These are phyloP conservation scores for Heritiera littoralis DNA, from an alignment of 345 rosid genomes.

Conservation along the genomic window DNA sequence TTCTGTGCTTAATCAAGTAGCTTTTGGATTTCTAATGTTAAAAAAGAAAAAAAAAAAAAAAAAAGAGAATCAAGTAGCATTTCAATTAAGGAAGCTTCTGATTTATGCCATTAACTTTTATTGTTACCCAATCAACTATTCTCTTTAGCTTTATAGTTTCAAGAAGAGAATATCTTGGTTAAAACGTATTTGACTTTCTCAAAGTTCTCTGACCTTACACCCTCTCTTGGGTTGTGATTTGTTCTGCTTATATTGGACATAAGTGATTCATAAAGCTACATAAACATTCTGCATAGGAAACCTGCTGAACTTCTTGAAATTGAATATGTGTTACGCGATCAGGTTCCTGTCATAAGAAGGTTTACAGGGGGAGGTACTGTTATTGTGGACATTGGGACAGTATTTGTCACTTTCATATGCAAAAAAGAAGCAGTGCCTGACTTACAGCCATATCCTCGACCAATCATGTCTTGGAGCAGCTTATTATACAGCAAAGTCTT, in stretches of 20 bases:
- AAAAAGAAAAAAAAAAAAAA: no score
- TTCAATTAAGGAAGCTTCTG: not conserved
- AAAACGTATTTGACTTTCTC: not conserved
- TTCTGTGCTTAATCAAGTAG: not conserved
- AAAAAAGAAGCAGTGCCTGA: slow-evolving; percentile 64
- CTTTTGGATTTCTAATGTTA: not conserved
- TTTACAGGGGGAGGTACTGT: slow-evolving; percentile 95
- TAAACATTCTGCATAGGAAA: slow-evolving; percentile 50
- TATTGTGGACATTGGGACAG: slow-evolving; percentile 66
- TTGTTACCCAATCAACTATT: not conserved
- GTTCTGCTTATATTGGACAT: slow-evolving; percentile 2
- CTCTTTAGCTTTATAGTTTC: not conserved
- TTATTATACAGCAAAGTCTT: slow-evolving; percentile 62
- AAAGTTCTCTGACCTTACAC: not conserved
- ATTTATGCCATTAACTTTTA: not conserved
- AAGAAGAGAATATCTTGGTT: not conserved
- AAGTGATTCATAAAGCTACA: slow-evolving; percentile 19
- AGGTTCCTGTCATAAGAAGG: slow-evolving; percentile 74
- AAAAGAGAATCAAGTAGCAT: not conserved
- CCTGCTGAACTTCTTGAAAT: slow-evolving; percentile 70
- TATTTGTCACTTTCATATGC: slow-evolving; percentile 85
- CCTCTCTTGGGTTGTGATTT: not conserved
- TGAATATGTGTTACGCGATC: slow-evolving; percentile 53
- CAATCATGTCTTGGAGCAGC: slow-evolving; percentile 90
- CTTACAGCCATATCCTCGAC: slow-evolving; percentile 79